Evolutionary conservation across 164 flowering plant species (phyloP), one percentile per base, ranked within the genome.

Genomic region (Liriodendron chinense): DNA sequence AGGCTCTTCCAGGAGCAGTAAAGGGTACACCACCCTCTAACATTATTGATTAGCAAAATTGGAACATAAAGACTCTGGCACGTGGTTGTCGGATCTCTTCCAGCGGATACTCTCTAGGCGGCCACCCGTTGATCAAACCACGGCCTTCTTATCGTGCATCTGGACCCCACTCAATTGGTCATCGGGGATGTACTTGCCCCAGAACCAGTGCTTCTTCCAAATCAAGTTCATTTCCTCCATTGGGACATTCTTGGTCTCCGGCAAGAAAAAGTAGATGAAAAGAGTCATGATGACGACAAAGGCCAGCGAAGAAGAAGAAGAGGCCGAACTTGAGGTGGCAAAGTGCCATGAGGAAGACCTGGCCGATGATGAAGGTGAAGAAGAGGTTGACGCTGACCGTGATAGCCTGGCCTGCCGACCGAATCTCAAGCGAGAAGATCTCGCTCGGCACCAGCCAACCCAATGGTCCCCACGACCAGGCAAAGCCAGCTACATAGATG

Each of bases 401-500:
- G 78, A 79, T 79, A 10, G 75, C 26, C 72, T 79, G 82, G 14
- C 82, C 82, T 2, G 78, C 82, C 0, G 82, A 76, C n/a, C 82
- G 68, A 9, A 76, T 72, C 76, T 79, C 82, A 14, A 79, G 22
- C 9, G 81, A 72, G 75, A 79, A 79, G 75, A 75, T 71, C 75
- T 79, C 81, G 48, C 78, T 75, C 5, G 81, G 82, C 7, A 79
- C 78, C 57, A 79, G 50, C 82, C 82, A 79, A 16, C 76, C 78
- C 28, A 79, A 72, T 2, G 82, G 82, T 3, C 82, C 82, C 82
- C 82, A 79, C 12, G 82, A 79, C 76, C 76, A 75, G 12, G 82
- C 82, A 23, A 79, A 79, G 9, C 78, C 82, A 7, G 71, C 69
- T 2, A 79, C 82, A 21, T 79, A 79, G 63, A 21, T n/a, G 69